Evolutionary conservation across 2,329 filamentous ascomycete genomes (phyloP).

Genomic region (Phaeosphaeria sp.): DNA sequence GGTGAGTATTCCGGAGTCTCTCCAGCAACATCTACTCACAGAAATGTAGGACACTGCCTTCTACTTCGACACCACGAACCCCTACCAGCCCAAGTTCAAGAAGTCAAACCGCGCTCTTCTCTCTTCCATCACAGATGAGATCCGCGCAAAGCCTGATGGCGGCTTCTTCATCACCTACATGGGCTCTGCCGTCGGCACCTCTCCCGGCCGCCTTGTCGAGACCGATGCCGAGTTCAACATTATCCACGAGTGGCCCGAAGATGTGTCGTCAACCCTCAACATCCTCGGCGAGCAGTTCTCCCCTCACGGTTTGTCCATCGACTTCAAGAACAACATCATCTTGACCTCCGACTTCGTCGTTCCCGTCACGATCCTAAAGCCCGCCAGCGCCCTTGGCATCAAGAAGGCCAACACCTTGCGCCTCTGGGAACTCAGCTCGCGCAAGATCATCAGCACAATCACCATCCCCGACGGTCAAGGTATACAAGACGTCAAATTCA

Average conservation of each 20-base stretch:
- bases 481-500: conserved; percentile 72
- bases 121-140: conserved; percentile 67
- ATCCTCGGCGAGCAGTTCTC: conserved; percentile 67
- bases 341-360: conserved; percentile 70
- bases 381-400: conserved; percentile 57
- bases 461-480: conserved; percentile 65
- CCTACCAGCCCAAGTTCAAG: conserved; percentile 64
- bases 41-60: conserved; percentile 63
- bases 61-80: conserved; percentile 67
- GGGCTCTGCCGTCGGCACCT: conserved; percentile 65
- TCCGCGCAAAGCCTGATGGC: conserved; percentile 68
- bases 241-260: conserved; percentile 68
- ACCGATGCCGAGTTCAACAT: conserved; percentile 66
- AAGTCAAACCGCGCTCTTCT: conserved; percentile 68
- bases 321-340: conserved; percentile 65
- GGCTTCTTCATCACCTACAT: conserved; percentile 70
- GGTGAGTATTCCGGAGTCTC: conserved; percentile 13
- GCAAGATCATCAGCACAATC: conserved; percentile 66
- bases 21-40: background rate
- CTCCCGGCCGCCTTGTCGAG: conserved; percentile 66
- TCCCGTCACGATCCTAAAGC: conserved; percentile 67
- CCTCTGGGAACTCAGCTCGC: conserved; percentile 62
- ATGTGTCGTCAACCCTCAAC: conserved; percentile 61
- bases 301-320: conserved; percentile 67
- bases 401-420: conserved; percentile 64